Evolutionary conservation across 768 basidiomycete species (phyloP).

Genomic region (Pisolithus albus): DNA sequence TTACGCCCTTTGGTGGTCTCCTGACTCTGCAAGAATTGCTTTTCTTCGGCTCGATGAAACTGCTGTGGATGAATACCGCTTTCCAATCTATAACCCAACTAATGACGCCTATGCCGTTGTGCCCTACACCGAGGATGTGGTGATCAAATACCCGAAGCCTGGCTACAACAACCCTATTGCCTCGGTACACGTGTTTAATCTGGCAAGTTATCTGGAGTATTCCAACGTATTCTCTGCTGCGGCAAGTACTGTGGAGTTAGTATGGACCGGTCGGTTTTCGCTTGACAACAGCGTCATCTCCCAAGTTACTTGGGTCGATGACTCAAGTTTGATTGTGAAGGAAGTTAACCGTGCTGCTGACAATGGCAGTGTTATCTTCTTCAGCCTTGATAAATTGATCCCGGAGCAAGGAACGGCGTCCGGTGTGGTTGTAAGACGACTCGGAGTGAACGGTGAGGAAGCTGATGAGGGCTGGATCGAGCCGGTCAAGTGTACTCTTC

Average conservation of each 20-base stretch:
- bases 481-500: conserved; percentile 41
- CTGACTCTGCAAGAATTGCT: conserved; percentile 52
- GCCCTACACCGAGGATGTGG: conserved; percentile 63
- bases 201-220: conserved; percentile 44
- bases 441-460: conserved; percentile 80
- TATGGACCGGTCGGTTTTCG: conserved; percentile 59
- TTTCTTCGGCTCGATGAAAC: conserved; percentile 89
- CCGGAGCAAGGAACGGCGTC: conserved; percentile 21
- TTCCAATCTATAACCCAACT: conserved; percentile 89
- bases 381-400: conserved; percentile 41
- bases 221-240: conserved; percentile 26
- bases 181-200: conserved; percentile 74
- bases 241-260: conserved; percentile 47
- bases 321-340: conserved; percentile 67
- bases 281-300: conserved; percentile 61
- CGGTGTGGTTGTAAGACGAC: conserved; percentile 60
- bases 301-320: conserved; percentile 86
- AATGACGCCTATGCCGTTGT: conserved; percentile 59
- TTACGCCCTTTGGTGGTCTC: conserved; percentile 88
- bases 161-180: conserved; percentile 87
- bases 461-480: conserved; percentile 96
- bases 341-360: conserved; percentile 83
- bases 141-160: conserved; percentile 83
- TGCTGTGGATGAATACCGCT: conserved; percentile 74
- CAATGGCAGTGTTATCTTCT: conserved; percentile 72